A percentile compares a stretch with the other conserved stretches of the same genome.
phyloP scores from a whole-genome alignment of 129 eudicot species.

The sunflower (Helianthus annuus) region HanXRQr2.0-SUNRISE NC_035438.2:112856905-112857404 shows the following conservation, averaged over 20 bases:
- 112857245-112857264: constrained; percentile 86
- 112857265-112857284: constrained; percentile 77
- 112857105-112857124: constrained; percentile 9
- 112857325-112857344: constrained; percentile 92
- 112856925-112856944: no score
- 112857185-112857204: constrained; percentile 88
- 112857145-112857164: background rate
- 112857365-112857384: constrained; percentile 96
- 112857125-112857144: background rate
- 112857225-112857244: constrained; percentile 97
- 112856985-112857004: no score
- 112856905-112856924: no score
- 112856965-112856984: no score
- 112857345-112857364: constrained; percentile 95
- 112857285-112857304: constrained; percentile 89
- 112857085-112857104: background rate
- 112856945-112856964: no score
- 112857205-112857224: constrained; percentile 87
- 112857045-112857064: constrained; percentile 76
- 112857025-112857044: constrained; percentile 64
- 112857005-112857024: constrained; percentile 90
- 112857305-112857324: constrained; percentile 94
- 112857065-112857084: constrained; percentile 17
- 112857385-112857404: constrained; percentile 96
- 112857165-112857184: constrained; percentile 93